Evolutionary conservation across 495 filamentous ascomycete species (phyloP), one percentile per base, ranked within the genome.

Genomic region (Penicillium dipodomyicola): DNA sequence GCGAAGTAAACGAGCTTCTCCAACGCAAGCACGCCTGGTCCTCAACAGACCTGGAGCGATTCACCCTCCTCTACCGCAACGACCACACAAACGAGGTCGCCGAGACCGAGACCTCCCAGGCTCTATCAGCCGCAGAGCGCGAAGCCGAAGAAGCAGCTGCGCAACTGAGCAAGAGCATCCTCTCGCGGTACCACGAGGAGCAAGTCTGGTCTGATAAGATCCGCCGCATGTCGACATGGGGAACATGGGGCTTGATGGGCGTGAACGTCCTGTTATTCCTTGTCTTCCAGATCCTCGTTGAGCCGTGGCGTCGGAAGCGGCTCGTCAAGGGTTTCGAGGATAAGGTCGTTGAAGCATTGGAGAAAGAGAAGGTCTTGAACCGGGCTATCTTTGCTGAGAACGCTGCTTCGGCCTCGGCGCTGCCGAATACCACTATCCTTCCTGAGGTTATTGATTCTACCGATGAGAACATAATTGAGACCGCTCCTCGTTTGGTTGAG

Each of bases 131-230:
- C 37, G 84, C 89, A 0, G 94, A 98, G 72, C 77, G 82, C 40
- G 82, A 87, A 32, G 84, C 92, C 12, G 88, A 94, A 72, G 85
- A 90, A 45, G 83, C 91, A 2, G 81, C 85, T 25, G 79, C 84
- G 8, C 81, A 84, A 64, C 75, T 98, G 46, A 90, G 85, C 67
- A 83, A 85, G 39, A 83, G 82, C 35, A 97, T 97, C 56, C 77
- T 97, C 32, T 86, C 86, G 29, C 85, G 94, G 27, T 98, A 98
- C 74, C 94, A 98, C 73, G 94, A 98, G 72, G 94, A 98, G 73
- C 94, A 98, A 78, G 96, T 98, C 45, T 98, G 94, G 94, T 93
- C 88, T 63, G 94, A 98, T 66, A 94, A 96, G 67, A 98, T 98
- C 67, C 82, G 94, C 41, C 78, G 94, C 56, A 96, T 96, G 83